These are phyloP conservation scores for Hypomontagnella submonticulosa DNA, from an alignment of 495 filamentous ascomycete genomes.

Conservation along the genomic window DNA sequence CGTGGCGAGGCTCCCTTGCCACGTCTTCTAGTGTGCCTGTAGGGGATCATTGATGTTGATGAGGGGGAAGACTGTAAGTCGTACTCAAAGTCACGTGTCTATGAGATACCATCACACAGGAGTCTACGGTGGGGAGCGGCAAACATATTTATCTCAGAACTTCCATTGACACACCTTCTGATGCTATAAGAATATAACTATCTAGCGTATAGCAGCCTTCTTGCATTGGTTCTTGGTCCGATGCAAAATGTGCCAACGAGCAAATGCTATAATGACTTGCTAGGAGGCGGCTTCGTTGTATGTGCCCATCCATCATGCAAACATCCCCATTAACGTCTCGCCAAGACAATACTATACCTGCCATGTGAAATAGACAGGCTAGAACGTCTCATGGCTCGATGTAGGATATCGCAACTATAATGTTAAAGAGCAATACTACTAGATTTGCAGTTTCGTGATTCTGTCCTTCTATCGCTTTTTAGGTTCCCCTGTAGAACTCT, in stretches of 20 bases:
- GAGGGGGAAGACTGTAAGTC: not conserved
- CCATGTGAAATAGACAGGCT: not conserved
- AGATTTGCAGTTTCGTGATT: conserved; percentile 11
- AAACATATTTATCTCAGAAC: conserved; percentile 14
- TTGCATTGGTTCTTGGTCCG: not conserved
- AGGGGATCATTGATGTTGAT: not conserved
- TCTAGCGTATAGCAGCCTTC: conserved; percentile 6
- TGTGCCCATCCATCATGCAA: not conserved
- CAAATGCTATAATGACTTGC: not conserved
- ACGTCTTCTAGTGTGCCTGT: conserved; percentile 15
- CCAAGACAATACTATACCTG: not conserved
- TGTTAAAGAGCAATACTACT: conserved; percentile 15
- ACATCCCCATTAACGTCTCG: not conserved
- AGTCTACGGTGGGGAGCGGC: not conserved
- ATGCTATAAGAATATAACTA: conserved; percentile 12
- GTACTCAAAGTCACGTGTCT: conserved; percentile 33
- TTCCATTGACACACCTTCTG: conserved; percentile 18
- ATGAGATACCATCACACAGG: not conserved
- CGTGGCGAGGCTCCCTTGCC: conserved; percentile 33
- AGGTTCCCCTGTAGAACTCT: conserved; percentile 14
- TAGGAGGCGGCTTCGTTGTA: not conserved
- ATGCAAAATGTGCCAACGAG: not conserved
- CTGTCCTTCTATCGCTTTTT: conserved; percentile 1
- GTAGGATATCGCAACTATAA: not conserved
- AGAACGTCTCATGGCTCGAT: not conserved